Conservation (phyloP, 176 grass and related monocot genomes). For the Lolium rigidum region DNA sequence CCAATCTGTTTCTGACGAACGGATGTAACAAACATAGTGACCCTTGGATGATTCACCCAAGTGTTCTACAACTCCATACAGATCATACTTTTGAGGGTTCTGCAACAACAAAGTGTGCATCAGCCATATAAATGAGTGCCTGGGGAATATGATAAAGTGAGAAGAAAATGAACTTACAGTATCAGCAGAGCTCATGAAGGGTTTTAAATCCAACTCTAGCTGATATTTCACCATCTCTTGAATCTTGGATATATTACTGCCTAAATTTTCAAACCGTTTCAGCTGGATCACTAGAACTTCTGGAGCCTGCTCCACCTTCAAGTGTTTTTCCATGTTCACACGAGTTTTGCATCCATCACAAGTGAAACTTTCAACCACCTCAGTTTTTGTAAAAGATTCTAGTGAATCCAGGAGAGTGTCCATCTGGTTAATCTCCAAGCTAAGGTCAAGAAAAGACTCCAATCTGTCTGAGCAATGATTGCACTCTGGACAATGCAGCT, state of each 20-base stretch:
- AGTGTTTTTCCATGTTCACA: slow-evolving; percentile 63
- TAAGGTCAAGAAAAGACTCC: slow-evolving; percentile 66
- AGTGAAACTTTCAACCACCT: slow-evolving; percentile 56
- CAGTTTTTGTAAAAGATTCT: slow-evolving; percentile 59
- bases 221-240: slow-evolving; percentile 38
- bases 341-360: slow-evolving; percentile 60
- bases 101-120: slow-evolving; percentile 35
- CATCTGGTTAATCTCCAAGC: slow-evolving; percentile 57
- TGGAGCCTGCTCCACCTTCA: slow-evolving; percentile 53
- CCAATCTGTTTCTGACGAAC: slow-evolving; percentile 55
- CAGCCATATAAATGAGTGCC: background rate
- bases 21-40: slow-evolving; percentile 57
- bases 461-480: slow-evolving; percentile 48
- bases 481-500: slow-evolving; percentile 61
- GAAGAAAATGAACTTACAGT: slow-evolving; percentile 39
- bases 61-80: slow-evolving; percentile 67
- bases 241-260: slow-evolving; percentile 38
- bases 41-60: slow-evolving; percentile 32
- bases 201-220: slow-evolving; percentile 49
- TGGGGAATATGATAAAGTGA: slow-evolving; percentile 11
- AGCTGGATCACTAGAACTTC: slow-evolving; percentile 68
- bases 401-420: slow-evolving; percentile 46
- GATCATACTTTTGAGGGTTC: slow-evolving; percentile 52
- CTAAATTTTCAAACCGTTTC: slow-evolving; percentile 55
- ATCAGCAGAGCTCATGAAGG: slow-evolving; percentile 44